Conservation (phyloP, 2,329 filamentous ascomycete species). For the Botryotinia globosa region DNA sequence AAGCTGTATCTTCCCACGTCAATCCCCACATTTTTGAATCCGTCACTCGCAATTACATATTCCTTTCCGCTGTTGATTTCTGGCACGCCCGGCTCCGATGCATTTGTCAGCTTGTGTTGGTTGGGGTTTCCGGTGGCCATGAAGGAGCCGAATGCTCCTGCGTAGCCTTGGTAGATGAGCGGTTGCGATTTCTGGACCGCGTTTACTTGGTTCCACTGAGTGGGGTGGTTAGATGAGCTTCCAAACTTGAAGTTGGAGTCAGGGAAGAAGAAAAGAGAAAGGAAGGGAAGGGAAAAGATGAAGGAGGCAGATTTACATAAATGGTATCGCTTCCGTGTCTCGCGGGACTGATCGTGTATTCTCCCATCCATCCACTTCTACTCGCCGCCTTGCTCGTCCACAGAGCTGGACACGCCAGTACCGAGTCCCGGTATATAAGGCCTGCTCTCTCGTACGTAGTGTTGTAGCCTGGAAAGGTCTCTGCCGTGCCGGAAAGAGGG, state of each 20-base stretch:
- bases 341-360: slow-evolving; percentile 59
- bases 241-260: too few relatives aligned
- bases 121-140: slow-evolving; percentile 59
- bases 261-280: neutral
- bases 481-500: slow-evolving; percentile 46
- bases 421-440: slow-evolving; percentile 55
- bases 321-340: slow-evolving; percentile 57
- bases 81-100: slow-evolving; percentile 46
- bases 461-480: slow-evolving; percentile 47
- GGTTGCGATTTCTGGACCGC: slow-evolving; percentile 50
- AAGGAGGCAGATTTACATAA: slow-evolving; percentile 43
- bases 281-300: neutral
- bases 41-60: slow-evolving; percentile 46
- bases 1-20: slow-evolving; percentile 37
- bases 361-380: slow-evolving; percentile 50
- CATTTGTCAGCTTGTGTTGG: slow-evolving; percentile 51
- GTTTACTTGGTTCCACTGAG: slow-evolving; percentile 56
- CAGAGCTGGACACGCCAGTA: slow-evolving; percentile 56
- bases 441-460: slow-evolving; percentile 52
- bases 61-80: slow-evolving; percentile 41
- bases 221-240: neutral
- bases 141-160: slow-evolving; percentile 59
- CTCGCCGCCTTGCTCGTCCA: slow-evolving; percentile 51
- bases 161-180: slow-evolving; percentile 54
- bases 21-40: slow-evolving; percentile 43